These are phyloP conservation scores for Geranium brycei DNA, from an alignment of 345 rosid genomes.

Conservation along the genomic window DNA sequence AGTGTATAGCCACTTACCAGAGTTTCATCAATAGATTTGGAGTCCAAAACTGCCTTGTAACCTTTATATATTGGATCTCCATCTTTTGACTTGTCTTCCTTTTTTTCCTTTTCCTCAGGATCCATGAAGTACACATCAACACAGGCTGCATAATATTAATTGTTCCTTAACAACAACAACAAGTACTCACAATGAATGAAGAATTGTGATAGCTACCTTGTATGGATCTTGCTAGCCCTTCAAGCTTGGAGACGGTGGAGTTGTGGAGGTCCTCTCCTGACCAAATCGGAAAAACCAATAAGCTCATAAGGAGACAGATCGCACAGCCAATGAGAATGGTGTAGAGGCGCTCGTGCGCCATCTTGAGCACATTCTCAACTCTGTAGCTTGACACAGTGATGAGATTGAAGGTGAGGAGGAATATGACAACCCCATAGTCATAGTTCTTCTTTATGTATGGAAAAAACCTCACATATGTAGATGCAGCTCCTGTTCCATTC, in stretches of 20 bases:
- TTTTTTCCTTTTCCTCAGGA: conserved; percentile 10
- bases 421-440: conserved; percentile 79
- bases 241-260: conserved; percentile 53
- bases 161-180: background rate
- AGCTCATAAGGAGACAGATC: conserved; percentile 61
- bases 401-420: conserved; percentile 68
- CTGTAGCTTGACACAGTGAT: conserved; percentile 79
- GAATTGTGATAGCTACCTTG: conserved; percentile 31
- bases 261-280: conserved; percentile 80
- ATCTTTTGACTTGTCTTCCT: conserved; percentile 10
- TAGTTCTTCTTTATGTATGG: conserved; percentile 77
- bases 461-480: conserved; percentile 69
- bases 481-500: conserved; percentile 38
- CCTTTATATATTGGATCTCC: conserved; percentile 63
- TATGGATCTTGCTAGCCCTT: conserved; percentile 58
- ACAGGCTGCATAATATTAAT: conserved; percentile 34
- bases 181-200: no score
- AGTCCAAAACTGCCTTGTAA: conserved; percentile 63
- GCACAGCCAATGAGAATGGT: conserved; percentile 69
- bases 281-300: conserved; percentile 68
- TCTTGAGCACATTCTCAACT: conserved; percentile 36
- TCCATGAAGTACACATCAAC: conserved; percentile 54
- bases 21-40: conserved; percentile 64
- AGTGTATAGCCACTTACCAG: background rate
- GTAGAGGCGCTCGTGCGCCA: conserved; percentile 59